These are phyloP conservation scores for Nicotiana paniculata DNA, from an alignment of 257 asterid genomes.

Conservation along the genomic window DNA sequence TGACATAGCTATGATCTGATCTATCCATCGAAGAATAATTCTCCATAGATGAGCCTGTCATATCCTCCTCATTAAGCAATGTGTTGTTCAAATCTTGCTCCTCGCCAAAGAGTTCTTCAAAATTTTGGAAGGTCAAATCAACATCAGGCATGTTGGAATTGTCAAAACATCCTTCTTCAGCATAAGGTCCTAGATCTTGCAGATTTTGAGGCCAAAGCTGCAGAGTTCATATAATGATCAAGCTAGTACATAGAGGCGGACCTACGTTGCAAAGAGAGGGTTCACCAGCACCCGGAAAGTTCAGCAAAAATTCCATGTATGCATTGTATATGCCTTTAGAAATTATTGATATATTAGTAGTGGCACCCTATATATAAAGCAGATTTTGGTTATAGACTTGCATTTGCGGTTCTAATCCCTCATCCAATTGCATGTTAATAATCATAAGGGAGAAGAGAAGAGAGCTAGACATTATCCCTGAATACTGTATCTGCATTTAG, in stretches of 20 bases:
- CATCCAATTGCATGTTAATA: not conserved
- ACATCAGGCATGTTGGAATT: slow-evolving; percentile 73
- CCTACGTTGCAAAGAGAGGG: too few species aligned
- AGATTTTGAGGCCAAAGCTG: slow-evolving; percentile 84
- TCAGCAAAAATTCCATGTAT: too few species aligned
- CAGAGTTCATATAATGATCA: slow-evolving; percentile 13
- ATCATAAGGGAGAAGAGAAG: not conserved
- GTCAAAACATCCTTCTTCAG: slow-evolving; percentile 43
- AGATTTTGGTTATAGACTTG: not conserved
- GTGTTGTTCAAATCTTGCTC: slow-evolving; percentile 16
- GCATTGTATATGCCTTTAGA: too few species aligned
- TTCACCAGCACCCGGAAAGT: too few species aligned
- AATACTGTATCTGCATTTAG: not conserved
- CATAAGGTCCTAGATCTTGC: slow-evolving; percentile 86
- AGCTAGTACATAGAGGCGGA: not conserved
- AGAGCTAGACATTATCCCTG: not conserved
- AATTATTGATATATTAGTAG: too few species aligned
- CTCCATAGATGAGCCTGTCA: slow-evolving; percentile 24
- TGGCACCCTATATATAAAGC: too few species aligned
- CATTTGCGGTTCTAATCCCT: not conserved
- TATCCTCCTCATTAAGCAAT: slow-evolving; percentile 9
- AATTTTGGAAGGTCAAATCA: slow-evolving; percentile 67
- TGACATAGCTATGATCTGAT: slow-evolving; percentile 20
- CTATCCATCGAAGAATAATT: slow-evolving; percentile 22
- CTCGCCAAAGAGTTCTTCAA: slow-evolving; percentile 59